These are phyloP conservation scores for Pseudogymnoascus sp. DNA, from an alignment of 2,329 filamentous ascomycete species.

Conservation along the genomic window DNA sequence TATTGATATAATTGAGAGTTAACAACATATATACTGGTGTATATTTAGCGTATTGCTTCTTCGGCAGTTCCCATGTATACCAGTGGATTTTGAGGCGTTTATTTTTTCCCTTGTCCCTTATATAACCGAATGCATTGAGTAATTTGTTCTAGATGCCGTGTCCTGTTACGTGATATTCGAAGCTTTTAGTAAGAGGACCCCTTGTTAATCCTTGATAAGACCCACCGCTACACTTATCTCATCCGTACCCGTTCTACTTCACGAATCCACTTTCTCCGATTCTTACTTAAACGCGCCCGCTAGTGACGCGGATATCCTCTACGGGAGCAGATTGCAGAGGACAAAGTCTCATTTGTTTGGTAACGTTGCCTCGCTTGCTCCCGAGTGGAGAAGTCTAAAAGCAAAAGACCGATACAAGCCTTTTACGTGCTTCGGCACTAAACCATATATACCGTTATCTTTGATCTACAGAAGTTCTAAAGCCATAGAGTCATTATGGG, in stretches of 20 bases:
- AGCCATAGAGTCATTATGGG: background rate
- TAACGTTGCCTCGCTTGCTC: background rate
- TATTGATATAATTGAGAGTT: too few relatives aligned
- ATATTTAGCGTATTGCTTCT: too few relatives aligned
- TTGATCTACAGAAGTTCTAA: background rate
- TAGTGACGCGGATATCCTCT: background rate
- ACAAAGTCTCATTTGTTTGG: background rate
- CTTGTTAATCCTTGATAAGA: background rate
- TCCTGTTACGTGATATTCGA: background rate
- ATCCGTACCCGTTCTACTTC: background rate
- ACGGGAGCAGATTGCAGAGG: background rate
- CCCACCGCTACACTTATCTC: background rate
- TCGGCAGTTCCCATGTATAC: too few relatives aligned
- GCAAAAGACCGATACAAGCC: background rate
- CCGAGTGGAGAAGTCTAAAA: background rate
- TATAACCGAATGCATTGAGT: background rate
- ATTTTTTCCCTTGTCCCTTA: background rate
- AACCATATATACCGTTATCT: background rate
- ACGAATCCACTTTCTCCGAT: background rate
- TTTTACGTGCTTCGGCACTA: background rate
- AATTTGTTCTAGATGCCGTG: background rate
- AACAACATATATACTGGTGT: too few relatives aligned
- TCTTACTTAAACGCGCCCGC: background rate
- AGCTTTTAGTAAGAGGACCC: background rate
- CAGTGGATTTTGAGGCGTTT: too few relatives aligned